A percentile compares a stretch with the other conserved stretches of the same genome.
Conservation (phyloP, 768 basidiomycete genomes). For the Kondoa subrosea region DNA sequence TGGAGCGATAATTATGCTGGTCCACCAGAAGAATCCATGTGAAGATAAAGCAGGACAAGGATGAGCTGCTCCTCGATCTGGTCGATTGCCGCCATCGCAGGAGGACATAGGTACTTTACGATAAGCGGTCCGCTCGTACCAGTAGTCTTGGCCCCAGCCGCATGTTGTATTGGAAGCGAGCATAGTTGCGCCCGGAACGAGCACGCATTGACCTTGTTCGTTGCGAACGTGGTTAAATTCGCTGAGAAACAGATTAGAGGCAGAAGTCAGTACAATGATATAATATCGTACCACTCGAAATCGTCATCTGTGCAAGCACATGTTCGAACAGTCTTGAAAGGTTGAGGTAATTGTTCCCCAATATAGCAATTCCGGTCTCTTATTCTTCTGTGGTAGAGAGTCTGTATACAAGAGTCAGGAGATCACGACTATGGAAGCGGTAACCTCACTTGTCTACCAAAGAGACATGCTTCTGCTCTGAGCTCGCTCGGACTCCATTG, state of each 20-base stretch:
- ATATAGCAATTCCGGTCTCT: constrained; percentile 68
- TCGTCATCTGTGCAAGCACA: constrained; percentile 59
- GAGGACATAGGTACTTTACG: constrained; percentile 76
- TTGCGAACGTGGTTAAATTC: constrained; percentile 82
- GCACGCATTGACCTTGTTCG: constrained; percentile 53
- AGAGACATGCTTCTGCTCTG: constrained; percentile 72
- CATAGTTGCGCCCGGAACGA: constrained; percentile 51
- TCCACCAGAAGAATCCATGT: constrained; percentile 69
- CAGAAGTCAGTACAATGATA: neutral
- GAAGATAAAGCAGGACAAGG: constrained; percentile 58
- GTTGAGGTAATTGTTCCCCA: constrained; percentile 48
- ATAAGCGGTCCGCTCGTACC: constrained; percentile 87
- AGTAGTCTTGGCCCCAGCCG: constrained; percentile 46
- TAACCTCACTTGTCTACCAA: constrained; percentile 85
- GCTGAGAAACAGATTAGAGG: constrained; percentile 36
- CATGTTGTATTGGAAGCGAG: constrained; percentile 47
- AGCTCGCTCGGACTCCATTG: constrained; percentile 88
- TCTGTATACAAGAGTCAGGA: no score
- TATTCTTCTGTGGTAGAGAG: constrained; percentile 72
- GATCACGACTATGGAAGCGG: no score
- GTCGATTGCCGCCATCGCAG: constrained; percentile 64
- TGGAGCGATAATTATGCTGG: constrained; percentile 55
- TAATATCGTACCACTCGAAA: constrained; percentile 70
- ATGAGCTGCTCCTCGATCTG: constrained; percentile 57
- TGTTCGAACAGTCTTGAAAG: constrained; percentile 44